Percentiles rank a stretch among this genome's conserved stretches.
Evolutionary conservation across 208 protist species (phyloP).

Genomic region (Acanthamoeba quina): DNA sequence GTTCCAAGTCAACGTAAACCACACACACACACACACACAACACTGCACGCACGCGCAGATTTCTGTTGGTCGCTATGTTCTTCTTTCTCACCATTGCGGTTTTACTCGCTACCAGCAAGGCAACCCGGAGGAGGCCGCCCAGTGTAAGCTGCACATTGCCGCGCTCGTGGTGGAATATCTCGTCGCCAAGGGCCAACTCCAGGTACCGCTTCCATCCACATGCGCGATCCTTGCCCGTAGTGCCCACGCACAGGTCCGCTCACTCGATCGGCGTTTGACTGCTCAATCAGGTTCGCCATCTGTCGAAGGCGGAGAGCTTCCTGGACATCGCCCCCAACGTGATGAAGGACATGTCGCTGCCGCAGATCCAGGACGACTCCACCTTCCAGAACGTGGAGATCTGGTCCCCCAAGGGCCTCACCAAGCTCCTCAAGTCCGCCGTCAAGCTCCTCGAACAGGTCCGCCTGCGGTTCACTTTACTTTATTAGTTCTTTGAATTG

Average conservation of each 20-base stretch:
- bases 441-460: not conserved
- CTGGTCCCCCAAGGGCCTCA: slow-evolving; percentile 24
- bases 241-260: no score
- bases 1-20: slow-evolving; percentile 70
- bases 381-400: slow-evolving; percentile 9
- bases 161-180: slow-evolving; percentile 37
- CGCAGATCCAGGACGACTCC: not conserved
- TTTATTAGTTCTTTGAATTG: not conserved
- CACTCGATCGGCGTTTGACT: not conserved
- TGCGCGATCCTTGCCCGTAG: no score
- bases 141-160: slow-evolving; percentile 47
- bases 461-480: not conserved
- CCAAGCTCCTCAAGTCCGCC: slow-evolving; percentile 17
- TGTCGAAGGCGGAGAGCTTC: slow-evolving; percentile 6
- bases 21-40: not conserved
- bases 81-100: not conserved
- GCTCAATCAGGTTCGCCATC: not conserved
- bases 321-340: slow-evolving; percentile 34
- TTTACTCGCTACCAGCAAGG: not conserved
- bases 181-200: not conserved
- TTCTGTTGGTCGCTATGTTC: not conserved
- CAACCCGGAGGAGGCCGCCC: slow-evolving; percentile 31
- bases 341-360: slow-evolving; percentile 1
- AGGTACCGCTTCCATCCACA: not conserved
- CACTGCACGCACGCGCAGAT: no score